Evolutionary conservation across 495 filamentous ascomycete species (phyloP), one percentile per base, ranked within the genome.

Genomic region (Penicillium cataractarum): DNA sequence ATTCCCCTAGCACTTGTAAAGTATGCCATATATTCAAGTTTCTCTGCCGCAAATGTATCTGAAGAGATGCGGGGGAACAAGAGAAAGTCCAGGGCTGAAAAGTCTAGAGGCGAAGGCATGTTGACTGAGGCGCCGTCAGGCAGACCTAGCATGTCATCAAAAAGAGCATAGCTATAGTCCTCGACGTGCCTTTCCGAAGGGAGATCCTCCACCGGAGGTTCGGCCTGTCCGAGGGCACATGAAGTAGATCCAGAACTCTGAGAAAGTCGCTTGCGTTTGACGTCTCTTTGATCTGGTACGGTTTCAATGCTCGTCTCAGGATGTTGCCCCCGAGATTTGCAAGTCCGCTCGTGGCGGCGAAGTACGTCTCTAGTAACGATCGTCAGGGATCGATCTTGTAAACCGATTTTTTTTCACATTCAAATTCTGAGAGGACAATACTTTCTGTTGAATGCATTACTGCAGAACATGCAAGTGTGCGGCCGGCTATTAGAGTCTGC

Each of bases 1-100:
- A 73, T 65, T 1, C 71, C 71, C 27, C 19, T 60, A n/a, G 56
- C 55, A 29, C 66, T 71, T 15, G 71, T 73, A 22, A 73, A 73
- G 39, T 71, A 65, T 17, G 66, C 66, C 7, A 73, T 53, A 37
- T 68, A 65, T 31, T 71, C 71, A 7, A 73, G 42, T 26, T 61
- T 61, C 49, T 69, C 71, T 2, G 71, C 66, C 10, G 53, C 21
- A 19, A 55, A 49, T 3, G 68, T 66, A 53, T 71, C 62, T 2
- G 64, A 61, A 0, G 29, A 54, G 2, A 61, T 32, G 1, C 53
- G 46, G 2, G 66, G 62, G 1, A 64, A 60, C 21, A 71, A 55
- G 8, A 71, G 55, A 55, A 60, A 64, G 29, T 71, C 71, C 48
- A 71, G 33, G 3, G 65, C 35, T 3, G 68, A 57, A 24, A 71